A percentile compares a stretch with the other conserved stretches of the same genome.
These are phyloP conservation scores for Candida orba DNA, from an alignment of 805 yeast species.

Conservation along the genomic window DNA sequence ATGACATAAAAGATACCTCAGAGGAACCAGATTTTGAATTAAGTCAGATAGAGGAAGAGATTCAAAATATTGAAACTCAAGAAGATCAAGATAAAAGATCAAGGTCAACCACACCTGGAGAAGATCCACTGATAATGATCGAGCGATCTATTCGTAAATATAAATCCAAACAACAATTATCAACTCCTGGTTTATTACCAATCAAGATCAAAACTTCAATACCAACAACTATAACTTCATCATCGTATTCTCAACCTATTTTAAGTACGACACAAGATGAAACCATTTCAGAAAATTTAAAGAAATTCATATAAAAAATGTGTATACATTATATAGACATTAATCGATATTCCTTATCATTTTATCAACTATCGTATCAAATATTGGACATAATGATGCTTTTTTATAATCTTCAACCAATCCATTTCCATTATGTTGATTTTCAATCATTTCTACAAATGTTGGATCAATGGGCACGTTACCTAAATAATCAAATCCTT, in stretches of 20 bases:
- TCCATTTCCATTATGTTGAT: conserved; percentile 25
- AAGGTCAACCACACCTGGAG: not conserved
- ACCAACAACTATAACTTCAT: not conserved
- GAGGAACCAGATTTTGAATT: not conserved
- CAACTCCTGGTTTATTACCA: not conserved
- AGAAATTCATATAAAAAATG: conserved; percentile 7
- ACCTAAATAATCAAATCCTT: conserved; percentile 66
- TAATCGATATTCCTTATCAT: conserved; percentile 21
- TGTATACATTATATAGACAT: no score
- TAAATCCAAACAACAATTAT: conserved; percentile 1
- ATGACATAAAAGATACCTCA: not conserved
- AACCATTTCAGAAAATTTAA: conserved; percentile 4
- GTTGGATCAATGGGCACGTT: conserved; percentile 89
- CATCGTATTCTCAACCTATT: not conserved
- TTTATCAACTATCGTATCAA: conserved; percentile 37
- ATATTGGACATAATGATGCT: conserved; percentile 31
- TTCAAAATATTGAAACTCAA: not conserved
- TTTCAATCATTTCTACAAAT: conserved; percentile 84
- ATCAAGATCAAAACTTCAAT: not conserved
- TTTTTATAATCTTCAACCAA: conserved; percentile 31
- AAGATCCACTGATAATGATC: conserved; percentile 1
- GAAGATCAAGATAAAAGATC: not conserved
- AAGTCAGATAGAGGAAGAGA: not conserved
- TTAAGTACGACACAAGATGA: not conserved
- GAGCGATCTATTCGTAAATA: conserved; percentile 6